These are phyloP conservation scores for Podaxis sp. DNA, from an alignment of 768 basidiomycete genomes.

Conservation along the genomic window DNA sequence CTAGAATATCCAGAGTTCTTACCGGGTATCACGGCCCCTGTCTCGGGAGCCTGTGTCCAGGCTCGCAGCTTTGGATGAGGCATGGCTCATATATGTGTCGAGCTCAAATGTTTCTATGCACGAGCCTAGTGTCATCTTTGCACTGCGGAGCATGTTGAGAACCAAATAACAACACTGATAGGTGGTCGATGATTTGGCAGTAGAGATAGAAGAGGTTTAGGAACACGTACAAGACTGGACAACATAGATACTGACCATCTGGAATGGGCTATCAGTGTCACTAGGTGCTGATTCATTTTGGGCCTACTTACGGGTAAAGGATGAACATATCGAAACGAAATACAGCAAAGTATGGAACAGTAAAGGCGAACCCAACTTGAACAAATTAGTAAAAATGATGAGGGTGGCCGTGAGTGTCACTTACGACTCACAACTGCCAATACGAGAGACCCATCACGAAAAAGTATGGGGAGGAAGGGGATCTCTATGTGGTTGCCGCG, in stretches of 20 bases:
- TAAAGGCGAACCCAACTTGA: neutral
- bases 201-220: neutral
- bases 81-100: too few relatives aligned
- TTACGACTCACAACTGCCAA: neutral
- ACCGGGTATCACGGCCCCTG: too few relatives aligned
- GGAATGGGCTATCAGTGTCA: neutral
- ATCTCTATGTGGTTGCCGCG: neutral
- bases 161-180: neutral
- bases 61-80: too few relatives aligned
- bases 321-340: neutral
- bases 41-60: too few relatives aligned
- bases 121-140: neutral
- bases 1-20: too few relatives aligned
- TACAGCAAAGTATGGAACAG: neutral
- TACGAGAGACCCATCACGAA: neutral
- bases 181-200: neutral
- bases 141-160: neutral
- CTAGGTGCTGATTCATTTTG: neutral
- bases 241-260: neutral
- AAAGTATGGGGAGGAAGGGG: neutral
- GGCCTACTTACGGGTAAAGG: neutral
- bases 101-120: neutral
- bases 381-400: neutral
- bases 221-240: neutral
- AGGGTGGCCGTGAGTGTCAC: neutral